phyloP scores from a whole-genome alignment of 1,139 yeast species.

The Pichia sp. region DNA sequence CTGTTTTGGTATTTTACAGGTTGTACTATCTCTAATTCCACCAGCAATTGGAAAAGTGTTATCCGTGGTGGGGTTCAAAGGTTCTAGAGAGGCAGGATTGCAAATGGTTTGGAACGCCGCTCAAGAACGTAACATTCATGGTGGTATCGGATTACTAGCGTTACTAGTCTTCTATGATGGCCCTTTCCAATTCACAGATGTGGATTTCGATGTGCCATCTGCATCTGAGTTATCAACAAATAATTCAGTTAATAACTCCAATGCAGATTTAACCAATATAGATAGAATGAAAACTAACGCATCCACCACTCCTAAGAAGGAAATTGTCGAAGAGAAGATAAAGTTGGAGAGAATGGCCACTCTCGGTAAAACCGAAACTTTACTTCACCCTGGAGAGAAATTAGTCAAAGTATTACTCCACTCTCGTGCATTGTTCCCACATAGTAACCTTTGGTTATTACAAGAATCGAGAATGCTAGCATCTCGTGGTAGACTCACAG shows the following conservation, averaged over 20 bases:
- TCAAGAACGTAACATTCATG: constrained; percentile 77
- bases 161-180: constrained; percentile 88
- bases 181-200: constrained; percentile 88
- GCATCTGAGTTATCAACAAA: constrained; percentile 21
- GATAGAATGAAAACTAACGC: constrained; percentile 11
- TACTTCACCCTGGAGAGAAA: constrained; percentile 45
- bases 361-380: constrained; percentile 35
- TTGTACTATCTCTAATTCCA: constrained; percentile 84
- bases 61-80: constrained; percentile 85
- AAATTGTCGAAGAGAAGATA: constrained; percentile 26
- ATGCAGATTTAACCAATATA: constrained; percentile 12
- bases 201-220: constrained; percentile 63
- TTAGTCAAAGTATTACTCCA: constrained; percentile 43
- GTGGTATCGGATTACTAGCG: constrained; percentile 79
- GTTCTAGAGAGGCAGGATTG: constrained; percentile 77
- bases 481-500: constrained; percentile 60
- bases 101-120: constrained; percentile 84
- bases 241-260: constrained; percentile 12
- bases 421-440: constrained; percentile 72
- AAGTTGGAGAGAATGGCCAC: constrained; percentile 30
- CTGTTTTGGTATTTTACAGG: constrained; percentile 87
- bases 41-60: constrained; percentile 85
- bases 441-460: constrained; percentile 85
- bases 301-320: constrained; percentile 15
- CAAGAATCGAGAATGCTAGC: constrained; percentile 89